Conservation (phyloP, 192 early-diverging fungal species). For the Backusella sp. region DNA sequence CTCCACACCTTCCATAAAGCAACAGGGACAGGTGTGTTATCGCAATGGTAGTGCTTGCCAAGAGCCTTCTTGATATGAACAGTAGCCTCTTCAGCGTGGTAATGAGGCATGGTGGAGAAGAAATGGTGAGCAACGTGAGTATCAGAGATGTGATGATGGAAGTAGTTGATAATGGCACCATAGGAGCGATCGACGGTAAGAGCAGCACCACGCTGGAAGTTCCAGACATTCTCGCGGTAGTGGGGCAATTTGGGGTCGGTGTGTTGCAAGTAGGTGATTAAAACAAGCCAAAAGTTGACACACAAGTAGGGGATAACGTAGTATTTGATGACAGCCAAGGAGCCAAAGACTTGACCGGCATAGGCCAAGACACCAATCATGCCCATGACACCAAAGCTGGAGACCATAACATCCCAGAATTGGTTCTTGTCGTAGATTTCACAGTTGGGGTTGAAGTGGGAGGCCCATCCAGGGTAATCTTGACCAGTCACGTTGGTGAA, state of each 20-base stretch:
- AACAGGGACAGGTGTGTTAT: constrained; percentile 67
- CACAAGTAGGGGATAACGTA: constrained; percentile 88
- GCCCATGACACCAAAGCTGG: constrained; percentile 63
- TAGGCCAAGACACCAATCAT: constrained; percentile 53
- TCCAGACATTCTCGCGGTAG: constrained; percentile 80
- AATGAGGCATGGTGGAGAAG: constrained; percentile 98
- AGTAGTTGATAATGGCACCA: constrained; percentile 81
- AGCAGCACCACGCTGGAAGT: constrained; percentile 90
- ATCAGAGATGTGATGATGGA: constrained; percentile 79
- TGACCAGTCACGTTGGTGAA: constrained; percentile 78
- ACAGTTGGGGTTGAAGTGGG: constrained; percentile 83
- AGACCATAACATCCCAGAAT: constrained; percentile 64
- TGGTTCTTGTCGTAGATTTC: constrained; percentile 80
- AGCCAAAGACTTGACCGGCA: constrained; percentile 48
- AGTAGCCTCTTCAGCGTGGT: constrained; percentile 89
- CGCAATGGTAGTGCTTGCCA: constrained; percentile 78
- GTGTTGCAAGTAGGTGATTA: constrained; percentile 95
- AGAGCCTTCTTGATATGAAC: constrained; percentile 73
- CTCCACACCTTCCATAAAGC: constrained; percentile 69
- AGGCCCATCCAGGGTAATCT: constrained; percentile 65
- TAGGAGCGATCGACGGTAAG: constrained; percentile 87
- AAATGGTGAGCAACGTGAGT: constrained; percentile 95
- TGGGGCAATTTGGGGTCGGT: constrained; percentile 85
- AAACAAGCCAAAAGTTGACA: constrained; percentile 94
- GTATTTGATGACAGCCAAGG: constrained; percentile 70